Evolutionary conservation across 192 early-diverging fungal species (phyloP).

Genomic region (Spizellomyces sp.): DNA sequence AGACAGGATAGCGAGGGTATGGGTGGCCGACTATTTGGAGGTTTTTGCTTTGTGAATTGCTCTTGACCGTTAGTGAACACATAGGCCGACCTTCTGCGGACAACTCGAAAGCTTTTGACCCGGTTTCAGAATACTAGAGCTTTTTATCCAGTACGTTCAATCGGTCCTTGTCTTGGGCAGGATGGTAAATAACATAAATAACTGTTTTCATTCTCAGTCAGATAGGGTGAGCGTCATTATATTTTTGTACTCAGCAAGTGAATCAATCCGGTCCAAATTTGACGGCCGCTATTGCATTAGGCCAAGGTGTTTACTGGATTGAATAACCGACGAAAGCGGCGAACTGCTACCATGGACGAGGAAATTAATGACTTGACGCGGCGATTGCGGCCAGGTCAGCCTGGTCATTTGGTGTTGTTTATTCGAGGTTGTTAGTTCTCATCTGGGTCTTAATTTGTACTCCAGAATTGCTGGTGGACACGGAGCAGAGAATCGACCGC

Average conservation of each 20-base stretch:
- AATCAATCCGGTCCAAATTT: background rate
- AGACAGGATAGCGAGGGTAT: slow-evolving; percentile 20
- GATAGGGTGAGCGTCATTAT: too few relatives aligned
- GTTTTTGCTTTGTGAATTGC: background rate
- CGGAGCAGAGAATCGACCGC: slow-evolving; percentile 13
- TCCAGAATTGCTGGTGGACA: background rate
- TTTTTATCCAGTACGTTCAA: slow-evolving; percentile 42
- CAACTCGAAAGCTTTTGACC: slow-evolving; percentile 31
- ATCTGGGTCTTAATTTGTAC: background rate
- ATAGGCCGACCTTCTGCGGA: slow-evolving; percentile 39
- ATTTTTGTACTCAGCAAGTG: too few relatives aligned
- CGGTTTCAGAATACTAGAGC: slow-evolving; percentile 39
- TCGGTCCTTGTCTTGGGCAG: background rate
- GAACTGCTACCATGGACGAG: background rate
- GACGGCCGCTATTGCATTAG: background rate
- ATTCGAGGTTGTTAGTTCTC: background rate
- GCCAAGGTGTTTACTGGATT: slow-evolving; percentile 7
- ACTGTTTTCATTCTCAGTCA: background rate
- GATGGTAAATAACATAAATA: background rate
- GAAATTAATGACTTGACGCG: slow-evolving; percentile 4
- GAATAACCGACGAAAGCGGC: slow-evolving; percentile 6
- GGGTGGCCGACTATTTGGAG: background rate
- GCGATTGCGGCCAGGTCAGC: background rate
- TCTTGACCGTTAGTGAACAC: background rate
- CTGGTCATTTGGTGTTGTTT: background rate